Conservation (phyloP, 2,329 filamentous ascomycete species). For the Hawksworthiomyces lignivorus region DNA sequence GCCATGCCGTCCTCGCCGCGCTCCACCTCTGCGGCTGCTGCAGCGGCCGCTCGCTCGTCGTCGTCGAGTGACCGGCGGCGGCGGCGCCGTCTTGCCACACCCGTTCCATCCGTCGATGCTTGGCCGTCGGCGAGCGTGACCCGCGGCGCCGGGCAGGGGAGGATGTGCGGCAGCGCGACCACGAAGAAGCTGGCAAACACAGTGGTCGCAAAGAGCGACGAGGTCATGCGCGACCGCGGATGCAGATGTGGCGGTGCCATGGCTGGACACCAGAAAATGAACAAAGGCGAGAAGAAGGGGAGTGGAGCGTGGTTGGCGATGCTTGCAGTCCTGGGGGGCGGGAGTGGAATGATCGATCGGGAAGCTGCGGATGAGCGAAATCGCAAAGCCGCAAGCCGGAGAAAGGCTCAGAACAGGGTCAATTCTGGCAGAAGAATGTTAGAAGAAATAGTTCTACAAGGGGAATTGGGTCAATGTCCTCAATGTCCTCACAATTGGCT, state of each 20-base stretch:
- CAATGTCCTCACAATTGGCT: too few relatives aligned
- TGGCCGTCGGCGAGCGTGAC: conserved; percentile 66
- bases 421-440: too few relatives aligned
- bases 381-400: too few relatives aligned
- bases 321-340: too few relatives aligned
- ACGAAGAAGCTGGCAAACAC: conserved; percentile 85
- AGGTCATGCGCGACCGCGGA: conserved; percentile 86
- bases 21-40: conserved; percentile 29
- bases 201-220: conserved; percentile 90
- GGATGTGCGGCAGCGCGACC: conserved; percentile 78
- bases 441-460: too few relatives aligned
- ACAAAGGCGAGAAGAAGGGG: too few relatives aligned
- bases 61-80: conserved; percentile 16
- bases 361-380: too few relatives aligned
- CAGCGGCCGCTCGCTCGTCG: neutral
- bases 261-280: too few relatives aligned
- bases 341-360: too few relatives aligned
- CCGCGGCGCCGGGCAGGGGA: conserved; percentile 83
- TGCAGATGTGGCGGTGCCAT: conserved; percentile 89
- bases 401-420: too few relatives aligned
- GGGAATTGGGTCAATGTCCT: too few relatives aligned
- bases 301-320: too few relatives aligned
- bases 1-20: conserved; percentile 36
- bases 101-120: conserved; percentile 35
- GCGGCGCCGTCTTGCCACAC: conserved; percentile 7